Percentiles rank a stretch among this genome's conserved stretches.
Evolutionary conservation across 2,329 filamentous ascomycete species (phyloP).

Genomic region (Aspergillus udagawae): DNA sequence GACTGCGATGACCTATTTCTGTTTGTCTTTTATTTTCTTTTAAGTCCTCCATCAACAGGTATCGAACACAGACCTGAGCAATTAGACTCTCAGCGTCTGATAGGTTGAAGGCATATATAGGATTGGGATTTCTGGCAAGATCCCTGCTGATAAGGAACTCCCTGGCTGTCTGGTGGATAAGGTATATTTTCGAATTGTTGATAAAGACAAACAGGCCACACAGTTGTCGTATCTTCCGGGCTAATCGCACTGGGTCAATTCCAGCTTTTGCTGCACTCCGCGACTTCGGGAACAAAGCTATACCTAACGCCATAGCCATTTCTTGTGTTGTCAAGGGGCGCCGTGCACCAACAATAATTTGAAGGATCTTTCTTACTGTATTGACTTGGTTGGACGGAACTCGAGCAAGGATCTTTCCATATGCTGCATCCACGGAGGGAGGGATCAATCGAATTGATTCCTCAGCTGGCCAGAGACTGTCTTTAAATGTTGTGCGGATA

Average conservation of each 20-base stretch:
- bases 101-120: background rate
- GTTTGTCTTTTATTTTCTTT: background rate
- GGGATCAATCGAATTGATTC: conserved; percentile 10
- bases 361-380: conserved; percentile 4
- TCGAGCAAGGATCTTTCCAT: conserved; percentile 12
- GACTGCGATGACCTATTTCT: background rate
- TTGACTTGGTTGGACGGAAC: background rate
- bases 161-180: conserved; percentile 16
- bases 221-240: background rate
- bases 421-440: conserved; percentile 9
- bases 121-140: background rate
- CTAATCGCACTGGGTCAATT: background rate
- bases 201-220: conserved; percentile 15
- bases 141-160: background rate
- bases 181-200: conserved; percentile 13
- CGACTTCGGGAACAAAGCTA: conserved; percentile 1
- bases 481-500: conserved; percentile 3
- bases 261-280: background rate
- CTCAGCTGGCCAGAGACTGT: conserved; percentile 8
- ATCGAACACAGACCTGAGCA: background rate
- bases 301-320: conserved; percentile 11
- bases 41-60: background rate
- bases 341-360: conserved; percentile 13
- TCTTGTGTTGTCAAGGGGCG: conserved; percentile 12
- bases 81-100: background rate